phyloP scores from a whole-genome alignment of 116 monocot genomes.

The Cymodocea nodosa region DNA sequence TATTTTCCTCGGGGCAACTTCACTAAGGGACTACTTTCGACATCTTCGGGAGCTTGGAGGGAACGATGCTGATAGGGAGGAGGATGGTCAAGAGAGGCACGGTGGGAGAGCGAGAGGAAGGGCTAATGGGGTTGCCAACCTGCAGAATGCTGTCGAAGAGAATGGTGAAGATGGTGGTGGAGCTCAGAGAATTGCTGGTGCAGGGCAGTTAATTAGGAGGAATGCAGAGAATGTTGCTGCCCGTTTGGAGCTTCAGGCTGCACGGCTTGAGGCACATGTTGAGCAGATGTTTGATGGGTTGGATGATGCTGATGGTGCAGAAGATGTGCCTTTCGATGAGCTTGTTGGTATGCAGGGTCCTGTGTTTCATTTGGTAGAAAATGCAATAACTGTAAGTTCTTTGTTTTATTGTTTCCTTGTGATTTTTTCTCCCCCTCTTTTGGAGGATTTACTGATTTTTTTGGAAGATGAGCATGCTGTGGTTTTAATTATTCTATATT shows the following conservation, averaged over 20 bases:
- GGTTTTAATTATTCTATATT: too few relatives aligned
- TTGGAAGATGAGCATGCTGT: too few relatives aligned
- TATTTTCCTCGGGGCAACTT: constrained; percentile 99
- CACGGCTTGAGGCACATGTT: constrained; percentile 88
- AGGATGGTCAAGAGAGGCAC: constrained; percentile 78
- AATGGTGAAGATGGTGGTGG: constrained; percentile 71
- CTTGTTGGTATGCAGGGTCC: constrained; percentile 99
- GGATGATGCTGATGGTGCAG: constrained; percentile 97
- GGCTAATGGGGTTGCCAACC: constrained; percentile 45
- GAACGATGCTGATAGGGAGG: constrained; percentile 80
- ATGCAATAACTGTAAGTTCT: constrained; percentile 90
- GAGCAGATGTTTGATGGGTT: constrained; percentile 99
- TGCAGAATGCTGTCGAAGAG: constrained; percentile 41
- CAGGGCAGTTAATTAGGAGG: constrained; percentile 79
- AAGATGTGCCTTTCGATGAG: constrained; percentile 97
- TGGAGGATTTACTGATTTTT: too few relatives aligned
- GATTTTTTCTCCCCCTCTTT: background rate
- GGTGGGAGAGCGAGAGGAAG: constrained; percentile 80
- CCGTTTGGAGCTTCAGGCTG: constrained; percentile 82
- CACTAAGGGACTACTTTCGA: constrained; percentile 91
- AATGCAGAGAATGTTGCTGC: constrained; percentile 99
- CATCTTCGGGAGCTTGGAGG: constrained; percentile 71
- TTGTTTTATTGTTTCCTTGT: background rate
- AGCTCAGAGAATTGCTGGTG: constrained; percentile 70
- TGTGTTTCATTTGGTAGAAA: constrained; percentile 92